Evolutionary conservation across 441 rosid genomes (phyloP).

Genomic region (Jatropha multifida): DNA sequence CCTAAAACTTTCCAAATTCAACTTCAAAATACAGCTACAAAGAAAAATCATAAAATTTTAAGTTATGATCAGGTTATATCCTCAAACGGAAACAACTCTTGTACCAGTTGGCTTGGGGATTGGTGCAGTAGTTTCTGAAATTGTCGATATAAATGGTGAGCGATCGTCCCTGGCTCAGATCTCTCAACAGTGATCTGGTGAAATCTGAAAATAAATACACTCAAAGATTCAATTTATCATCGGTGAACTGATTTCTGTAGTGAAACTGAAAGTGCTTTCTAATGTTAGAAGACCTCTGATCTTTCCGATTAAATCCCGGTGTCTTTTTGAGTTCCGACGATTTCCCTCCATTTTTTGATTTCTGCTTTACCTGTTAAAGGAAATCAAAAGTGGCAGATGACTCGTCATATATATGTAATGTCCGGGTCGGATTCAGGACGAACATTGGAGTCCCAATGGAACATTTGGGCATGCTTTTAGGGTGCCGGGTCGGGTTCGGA

Average conservation of each 20-base stretch:
- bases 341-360: slow-evolving; percentile 57
- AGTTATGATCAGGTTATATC: neutral
- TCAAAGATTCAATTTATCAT: neutral
- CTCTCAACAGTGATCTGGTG: slow-evolving; percentile 48
- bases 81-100: neutral
- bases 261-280: neutral
- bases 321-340: slow-evolving; percentile 18
- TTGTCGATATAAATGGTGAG: slow-evolving; percentile 50
- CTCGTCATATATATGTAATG: neutral
- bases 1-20: neutral
- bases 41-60: neutral
- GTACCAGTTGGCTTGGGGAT: slow-evolving; percentile 53
- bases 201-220: slow-evolving; percentile 40
- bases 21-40: neutral
- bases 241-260: neutral
- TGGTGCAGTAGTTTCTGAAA: slow-evolving; percentile 66
- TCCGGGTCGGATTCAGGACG: neutral
- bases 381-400: too few species aligned
- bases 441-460: neutral
- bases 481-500: neutral
- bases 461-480: neutral
- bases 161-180: slow-evolving; percentile 48
- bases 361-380: neutral
- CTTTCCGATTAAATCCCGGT: slow-evolving; percentile 38
- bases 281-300: slow-evolving; percentile 47